phyloP scores from a whole-genome alignment of 2,329 filamentous ascomycete species.

The Cladophialophora psammophila region DNA sequence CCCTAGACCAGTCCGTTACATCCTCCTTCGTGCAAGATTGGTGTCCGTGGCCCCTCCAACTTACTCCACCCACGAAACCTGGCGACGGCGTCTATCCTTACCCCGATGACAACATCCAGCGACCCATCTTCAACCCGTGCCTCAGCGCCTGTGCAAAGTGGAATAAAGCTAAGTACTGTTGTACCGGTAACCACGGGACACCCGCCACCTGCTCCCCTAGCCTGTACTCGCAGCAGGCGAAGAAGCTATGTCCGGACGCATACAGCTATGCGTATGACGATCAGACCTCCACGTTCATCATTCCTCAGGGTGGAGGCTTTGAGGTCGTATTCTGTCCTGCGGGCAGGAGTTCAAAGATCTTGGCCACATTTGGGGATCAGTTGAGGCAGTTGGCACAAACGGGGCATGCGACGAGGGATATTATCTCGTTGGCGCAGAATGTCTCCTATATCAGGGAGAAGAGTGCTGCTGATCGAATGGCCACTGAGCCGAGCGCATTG shows the following conservation, averaged over 20 bases:
- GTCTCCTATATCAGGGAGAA: conserved; percentile 33
- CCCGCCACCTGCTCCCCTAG: conserved; percentile 70
- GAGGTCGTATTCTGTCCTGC: conserved; percentile 78
- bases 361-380: conserved; percentile 40
- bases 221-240: conserved; percentile 72
- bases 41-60: conserved; percentile 83
- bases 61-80: conserved; percentile 71
- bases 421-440: conserved; percentile 36
- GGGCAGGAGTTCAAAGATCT: conserved; percentile 45
- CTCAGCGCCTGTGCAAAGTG: conserved; percentile 77
- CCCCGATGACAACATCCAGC: conserved; percentile 74
- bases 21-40: conserved; percentile 67
- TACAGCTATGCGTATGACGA: conserved; percentile 76
- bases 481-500: conserved; percentile 14
- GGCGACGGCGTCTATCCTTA: conserved; percentile 81
- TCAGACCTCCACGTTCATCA: conserved; percentile 64
- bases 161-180: conserved; percentile 73
- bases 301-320: conserved; percentile 73
- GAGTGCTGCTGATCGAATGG: conserved; percentile 10
- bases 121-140: conserved; percentile 78
- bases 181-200: conserved; percentile 71
- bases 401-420: conserved; percentile 36
- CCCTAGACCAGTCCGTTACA: conserved; percentile 68
- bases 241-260: conserved; percentile 80
- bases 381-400: conserved; percentile 38